Evolutionary conservation across 2,329 filamentous ascomycete species (phyloP).

Genomic region (Ascosphaera pollenicola): DNA sequence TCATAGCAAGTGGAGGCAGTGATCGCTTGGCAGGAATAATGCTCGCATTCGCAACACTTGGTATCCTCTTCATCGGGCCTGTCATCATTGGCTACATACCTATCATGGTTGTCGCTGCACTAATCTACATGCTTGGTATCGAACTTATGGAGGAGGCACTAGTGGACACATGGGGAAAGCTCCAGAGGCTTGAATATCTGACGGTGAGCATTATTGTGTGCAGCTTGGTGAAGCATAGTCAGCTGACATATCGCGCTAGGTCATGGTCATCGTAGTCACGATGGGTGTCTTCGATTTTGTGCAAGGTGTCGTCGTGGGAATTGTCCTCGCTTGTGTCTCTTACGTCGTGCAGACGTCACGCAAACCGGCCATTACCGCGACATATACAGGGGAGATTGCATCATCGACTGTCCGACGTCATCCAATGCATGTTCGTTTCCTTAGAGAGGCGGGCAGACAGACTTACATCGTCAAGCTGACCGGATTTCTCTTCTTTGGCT

Average conservation of each 20-base stretch:
- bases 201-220: slow-evolving; percentile 33
- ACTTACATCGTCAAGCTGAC: slow-evolving; percentile 80
- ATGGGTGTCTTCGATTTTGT: slow-evolving; percentile 98
- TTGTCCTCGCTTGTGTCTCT: slow-evolving; percentile 74
- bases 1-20: slow-evolving; percentile 80
- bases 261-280: slow-evolving; percentile 70
- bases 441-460: slow-evolving; percentile 67
- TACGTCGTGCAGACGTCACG: slow-evolving; percentile 81
- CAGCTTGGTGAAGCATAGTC: neutral
- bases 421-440: slow-evolving; percentile 66
- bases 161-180: slow-evolving; percentile 68
- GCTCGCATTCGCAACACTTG: slow-evolving; percentile 58
- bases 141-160: slow-evolving; percentile 77
- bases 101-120: slow-evolving; percentile 83
- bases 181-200: slow-evolving; percentile 69
- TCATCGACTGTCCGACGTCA: slow-evolving; percentile 85
- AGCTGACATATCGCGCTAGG: slow-evolving; percentile 19
- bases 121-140: slow-evolving; percentile 90
- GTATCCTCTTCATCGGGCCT: slow-evolving; percentile 67
- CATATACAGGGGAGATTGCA: slow-evolving; percentile 74
- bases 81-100: slow-evolving; percentile 83
- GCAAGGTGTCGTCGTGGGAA: slow-evolving; percentile 75
- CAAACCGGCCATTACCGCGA: slow-evolving; percentile 69
- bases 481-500: slow-evolving; percentile 96
- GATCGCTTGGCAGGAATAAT: slow-evolving; percentile 68